phyloP scores from a whole-genome alignment of 1,284 basidiomycete genomes.

The Meira nashicola region DNA sequence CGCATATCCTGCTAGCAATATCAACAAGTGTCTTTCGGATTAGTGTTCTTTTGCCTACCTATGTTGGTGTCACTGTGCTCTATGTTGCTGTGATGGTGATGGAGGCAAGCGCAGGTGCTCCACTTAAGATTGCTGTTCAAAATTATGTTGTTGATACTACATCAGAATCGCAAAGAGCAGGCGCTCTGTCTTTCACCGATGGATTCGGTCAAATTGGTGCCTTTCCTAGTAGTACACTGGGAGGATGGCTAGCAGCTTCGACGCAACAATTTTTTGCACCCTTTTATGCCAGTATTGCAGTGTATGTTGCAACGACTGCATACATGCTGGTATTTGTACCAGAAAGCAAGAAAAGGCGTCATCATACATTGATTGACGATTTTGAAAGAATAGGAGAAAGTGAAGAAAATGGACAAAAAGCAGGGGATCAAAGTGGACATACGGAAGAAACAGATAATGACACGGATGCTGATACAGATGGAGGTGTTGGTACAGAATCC shows the following conservation, averaged over 20 bases:
- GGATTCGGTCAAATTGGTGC: constrained; percentile 44
- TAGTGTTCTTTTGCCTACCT: constrained; percentile 27
- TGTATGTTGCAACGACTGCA: constrained; percentile 28
- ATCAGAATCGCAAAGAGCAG: constrained; percentile 31
- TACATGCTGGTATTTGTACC: constrained; percentile 39
- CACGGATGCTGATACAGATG: constrained; percentile 3
- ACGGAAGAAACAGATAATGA: neutral
- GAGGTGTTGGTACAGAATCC: neutral
- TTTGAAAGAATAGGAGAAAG: constrained; percentile 25
- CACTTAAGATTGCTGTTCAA: constrained; percentile 39
- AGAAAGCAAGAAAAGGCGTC: constrained; percentile 30
- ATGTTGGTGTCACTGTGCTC: constrained; percentile 29
- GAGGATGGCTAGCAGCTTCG: constrained; percentile 35
- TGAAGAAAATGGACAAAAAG: constrained; percentile 10
- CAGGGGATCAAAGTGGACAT: neutral
- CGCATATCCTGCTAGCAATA: constrained; percentile 30
- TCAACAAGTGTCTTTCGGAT: constrained; percentile 31
- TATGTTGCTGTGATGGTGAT: constrained; percentile 31
- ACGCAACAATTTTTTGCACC: constrained; percentile 42
- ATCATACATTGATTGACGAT: constrained; percentile 33
- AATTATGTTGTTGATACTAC: constrained; percentile 48
- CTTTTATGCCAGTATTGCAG: constrained; percentile 36
- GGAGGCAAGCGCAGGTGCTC: constrained; percentile 39
- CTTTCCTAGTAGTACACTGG: constrained; percentile 38
- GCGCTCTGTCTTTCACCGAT: constrained; percentile 43